Evolutionary conservation across 495 filamentous ascomycete genomes (phyloP), one percentile per base, ranked within the genome.

Genomic region (Aspergillus carlsbadensis): DNA sequence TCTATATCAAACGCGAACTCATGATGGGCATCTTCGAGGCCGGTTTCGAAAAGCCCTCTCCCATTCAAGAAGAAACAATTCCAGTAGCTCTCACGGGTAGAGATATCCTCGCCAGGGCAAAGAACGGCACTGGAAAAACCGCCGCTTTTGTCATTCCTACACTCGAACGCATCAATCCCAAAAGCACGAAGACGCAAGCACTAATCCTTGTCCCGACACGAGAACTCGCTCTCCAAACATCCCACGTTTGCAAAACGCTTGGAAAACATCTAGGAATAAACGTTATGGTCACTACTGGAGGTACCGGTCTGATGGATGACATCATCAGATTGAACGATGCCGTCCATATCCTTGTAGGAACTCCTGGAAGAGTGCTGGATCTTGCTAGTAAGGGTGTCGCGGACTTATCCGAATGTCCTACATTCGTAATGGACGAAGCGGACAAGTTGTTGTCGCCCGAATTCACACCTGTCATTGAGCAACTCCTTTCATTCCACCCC

Each of bases 1-100:
- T 99, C 63, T 87, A 87, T 56, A 87, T 98, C 65, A 95, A 94
- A 72, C 85, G 94, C 52, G 90, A 96, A 62, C 79, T 99, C 26
- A 82, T 99, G 76, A 98, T 97, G 92, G 94, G 94, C 31, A 97
- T 99, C 52, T 98, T 98, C 71, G 95, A 97, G 75, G 94, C 94
- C 61, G 94, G 94, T 47, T 99, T 96, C 72, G 94, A 99, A 67
- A 97, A 96, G 73, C 94, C 94, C 2, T 99, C 94, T 43, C 94
- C 94, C 14, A 98, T 99, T 60, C 94, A 99, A 83, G 94, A 99
- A 86, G 94, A 96, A 73, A 88, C 92, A 36, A 97, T 99, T 67
- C 94, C 94, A 18, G 93, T 98, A 55, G 94, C 93, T 17, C 82
- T 99, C 36, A 95, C 92, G 15, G 93, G 93, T 46, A 83, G 92